These are phyloP conservation scores for Theileria sp. DNA, from an alignment of 169 alveolate genomes.

Conservation along the genomic window DNA sequence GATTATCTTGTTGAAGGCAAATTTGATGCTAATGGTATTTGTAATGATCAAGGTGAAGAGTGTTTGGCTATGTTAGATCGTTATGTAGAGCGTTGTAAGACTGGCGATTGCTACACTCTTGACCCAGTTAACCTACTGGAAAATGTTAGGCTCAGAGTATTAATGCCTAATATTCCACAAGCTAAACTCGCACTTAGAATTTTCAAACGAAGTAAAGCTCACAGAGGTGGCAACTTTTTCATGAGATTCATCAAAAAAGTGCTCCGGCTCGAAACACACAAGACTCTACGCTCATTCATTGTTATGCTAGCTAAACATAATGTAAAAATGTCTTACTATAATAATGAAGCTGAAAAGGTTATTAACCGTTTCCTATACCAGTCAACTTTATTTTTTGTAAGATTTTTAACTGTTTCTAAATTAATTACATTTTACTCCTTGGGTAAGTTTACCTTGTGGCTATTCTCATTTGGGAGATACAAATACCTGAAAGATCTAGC, in stretches of 20 bases:
- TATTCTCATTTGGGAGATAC: constrained; percentile 4
- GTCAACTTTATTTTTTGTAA: constrained; percentile 14
- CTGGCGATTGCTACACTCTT: constrained; percentile 35
- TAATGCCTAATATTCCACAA: constrained; percentile 48
- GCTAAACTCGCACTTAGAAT: constrained; percentile 39
- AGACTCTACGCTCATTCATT: constrained; percentile 32
- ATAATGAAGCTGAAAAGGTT: constrained; percentile 8
- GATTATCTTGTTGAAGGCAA: constrained; percentile 7
- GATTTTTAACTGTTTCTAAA: constrained; percentile 10
- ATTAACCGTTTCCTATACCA: constrained; percentile 27
- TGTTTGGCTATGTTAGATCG: constrained; percentile 13
- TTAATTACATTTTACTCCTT: constrained; percentile 5
- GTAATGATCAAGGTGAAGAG: constrained; percentile 6
- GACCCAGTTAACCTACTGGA: constrained; percentile 6
- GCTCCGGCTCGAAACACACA: constrained; percentile 1
- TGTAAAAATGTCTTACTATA: constrained; percentile 1
- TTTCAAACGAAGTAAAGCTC: constrained; percentile 30
- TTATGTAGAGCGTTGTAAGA: constrained; percentile 34
- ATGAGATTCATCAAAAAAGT: constrained; percentile 4
- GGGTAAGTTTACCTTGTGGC: background rate
- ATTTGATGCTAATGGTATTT: constrained; percentile 8
- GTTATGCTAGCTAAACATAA: constrained; percentile 2
- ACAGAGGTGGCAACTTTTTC: constrained; percentile 16
- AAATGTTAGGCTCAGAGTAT: constrained; percentile 14
- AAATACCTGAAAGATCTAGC: constrained; percentile 2